phyloP scores from a whole-genome alignment of 2,329 filamentous ascomycete species.

The Monosporascus sp. region DNA sequence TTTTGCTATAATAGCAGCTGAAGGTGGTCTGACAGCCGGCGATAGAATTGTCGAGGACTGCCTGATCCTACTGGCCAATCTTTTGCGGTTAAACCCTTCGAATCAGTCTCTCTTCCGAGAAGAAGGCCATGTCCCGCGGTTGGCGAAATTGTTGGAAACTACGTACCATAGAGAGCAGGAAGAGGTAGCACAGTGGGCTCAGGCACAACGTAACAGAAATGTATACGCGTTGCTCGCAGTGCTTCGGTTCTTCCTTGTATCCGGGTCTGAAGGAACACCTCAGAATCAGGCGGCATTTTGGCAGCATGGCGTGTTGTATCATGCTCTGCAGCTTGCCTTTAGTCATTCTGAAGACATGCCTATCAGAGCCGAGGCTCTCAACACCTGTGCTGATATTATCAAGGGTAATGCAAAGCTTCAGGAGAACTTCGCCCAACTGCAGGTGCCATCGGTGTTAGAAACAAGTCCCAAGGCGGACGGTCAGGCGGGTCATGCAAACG shows the following conservation, averaged over 20 bases:
- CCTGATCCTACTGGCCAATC: conserved; percentile 81
- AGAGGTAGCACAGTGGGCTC: conserved; percentile 67
- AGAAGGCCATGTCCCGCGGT: conserved; percentile 71
- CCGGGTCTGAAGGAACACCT: conserved; percentile 72
- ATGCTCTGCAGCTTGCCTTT: conserved; percentile 80
- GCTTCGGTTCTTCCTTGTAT: conserved; percentile 76
- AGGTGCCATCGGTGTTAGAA: conserved; percentile 60
- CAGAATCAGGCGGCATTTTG: conserved; percentile 85
- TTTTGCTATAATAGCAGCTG: conserved; percentile 74
- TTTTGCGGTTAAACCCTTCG: conserved; percentile 78
- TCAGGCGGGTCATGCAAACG: conserved; percentile 39
- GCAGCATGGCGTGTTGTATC: conserved; percentile 72
- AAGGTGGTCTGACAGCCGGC: conserved; percentile 77
- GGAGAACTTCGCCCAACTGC: conserved; percentile 82
- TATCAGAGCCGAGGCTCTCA: conserved; percentile 81
- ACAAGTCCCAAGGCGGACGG: conserved; percentile 30
- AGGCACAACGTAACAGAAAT: conserved; percentile 79
- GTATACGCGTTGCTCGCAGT: conserved; percentile 85
- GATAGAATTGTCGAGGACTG: conserved; percentile 90
- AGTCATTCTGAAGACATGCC: conserved; percentile 64
- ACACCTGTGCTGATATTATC: conserved; percentile 84
- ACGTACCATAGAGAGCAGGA: conserved; percentile 49
- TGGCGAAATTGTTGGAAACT: conserved; percentile 64
- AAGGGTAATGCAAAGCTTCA: conserved; percentile 74
- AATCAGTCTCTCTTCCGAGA: conserved; percentile 95